phyloP scores from a whole-genome alignment of 495 filamentous ascomycete species.

The Lichenothelia convexa region DNA sequence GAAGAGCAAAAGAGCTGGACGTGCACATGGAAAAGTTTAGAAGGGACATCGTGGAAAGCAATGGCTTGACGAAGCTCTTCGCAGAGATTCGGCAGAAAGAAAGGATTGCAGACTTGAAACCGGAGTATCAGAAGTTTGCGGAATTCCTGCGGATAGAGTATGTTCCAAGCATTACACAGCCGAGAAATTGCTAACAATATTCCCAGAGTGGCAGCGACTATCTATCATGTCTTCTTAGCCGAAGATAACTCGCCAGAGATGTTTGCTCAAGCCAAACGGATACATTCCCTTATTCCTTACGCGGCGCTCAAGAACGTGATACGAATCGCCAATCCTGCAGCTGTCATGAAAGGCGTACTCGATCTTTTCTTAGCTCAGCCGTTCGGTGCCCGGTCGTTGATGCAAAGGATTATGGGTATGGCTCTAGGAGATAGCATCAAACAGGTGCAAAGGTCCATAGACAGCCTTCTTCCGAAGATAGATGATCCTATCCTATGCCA shows the following conservation, averaged over 20 bases:
- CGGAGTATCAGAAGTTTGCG: constrained; percentile 94
- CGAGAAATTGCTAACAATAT: neutral
- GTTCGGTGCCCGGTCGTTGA: constrained; percentile 69
- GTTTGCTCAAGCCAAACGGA: constrained; percentile 81
- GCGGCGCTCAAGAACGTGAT: constrained; percentile 89
- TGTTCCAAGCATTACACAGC: constrained; percentile 1
- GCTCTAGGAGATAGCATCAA: constrained; percentile 81
- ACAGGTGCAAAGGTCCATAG: constrained; percentile 67
- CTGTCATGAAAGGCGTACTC: constrained; percentile 81
- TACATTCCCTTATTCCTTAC: constrained; percentile 88
- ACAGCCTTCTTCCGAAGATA: constrained; percentile 53
- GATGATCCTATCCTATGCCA: constrained; percentile 58
- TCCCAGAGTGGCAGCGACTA: constrained; percentile 66
- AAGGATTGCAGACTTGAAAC: constrained; percentile 66
- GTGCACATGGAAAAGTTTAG: constrained; percentile 90
- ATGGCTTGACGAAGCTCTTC: constrained; percentile 87
- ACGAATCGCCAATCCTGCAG: constrained; percentile 84
- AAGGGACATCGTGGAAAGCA: constrained; percentile 52
- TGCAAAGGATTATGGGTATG: constrained; percentile 85
- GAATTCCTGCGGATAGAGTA: constrained; percentile 94
- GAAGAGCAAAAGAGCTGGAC: constrained; percentile 80
- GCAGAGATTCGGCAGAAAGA: constrained; percentile 77
- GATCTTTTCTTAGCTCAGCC: constrained; percentile 93
- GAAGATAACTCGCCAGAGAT: constrained; percentile 95
- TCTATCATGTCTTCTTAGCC: constrained; percentile 93